Evolutionary conservation across 768 basidiomycete genomes (phyloP), one percentile per base, ranked within the genome.

Genomic region (Mycena sanguinolenta): DNA sequence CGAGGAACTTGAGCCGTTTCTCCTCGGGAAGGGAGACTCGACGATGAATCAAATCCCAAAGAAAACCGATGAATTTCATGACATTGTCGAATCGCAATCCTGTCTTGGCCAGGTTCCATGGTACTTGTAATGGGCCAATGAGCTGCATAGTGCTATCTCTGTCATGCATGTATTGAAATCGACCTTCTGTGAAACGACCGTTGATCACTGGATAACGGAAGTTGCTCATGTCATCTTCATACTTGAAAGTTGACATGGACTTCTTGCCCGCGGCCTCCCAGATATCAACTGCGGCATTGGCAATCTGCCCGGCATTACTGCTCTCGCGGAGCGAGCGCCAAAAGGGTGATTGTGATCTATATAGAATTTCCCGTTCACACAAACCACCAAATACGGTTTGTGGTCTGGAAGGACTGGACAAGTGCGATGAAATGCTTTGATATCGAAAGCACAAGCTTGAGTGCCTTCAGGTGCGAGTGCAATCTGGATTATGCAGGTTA

Each of bases 51-150:
- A 82, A 42, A 67, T 81, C 74, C 81, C 81, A 82, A 4, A 55
- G 46, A 61, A 81, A 80, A 2, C 81, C 80, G 21, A 80, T 55
- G 44, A 79, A 83, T 0, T 36, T 44, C 46, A 75, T 72, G 1
- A 28, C 39, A 49, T 42, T 27, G 0, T n/a, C 54, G 57, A 79
- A 82, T 0, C 73, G 63, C 3, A 63, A 32, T 8, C 72, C 74
- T 28, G 78, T 78, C 21, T 73, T 72, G 19, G 6, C 53, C 10
- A 65, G 60, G 44, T 79, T 75, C 79, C 79, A 81, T 0, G 77
- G 80, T 3, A 78, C 44, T 3, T 71, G 42, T 3, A 81, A 66
- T 0, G 49, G 34, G 4, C 49, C 68, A 13, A 79, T 77, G 8
- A 60, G 46, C 4, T 30, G 39, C 30, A 75, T 64, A n/a, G 63